A percentile compares a stretch with the other conserved stretches of the same genome.
Evolutionary conservation across 2,329 filamentous ascomycete species (phyloP).

Genomic region (Fusarium protoensiforme): DNA sequence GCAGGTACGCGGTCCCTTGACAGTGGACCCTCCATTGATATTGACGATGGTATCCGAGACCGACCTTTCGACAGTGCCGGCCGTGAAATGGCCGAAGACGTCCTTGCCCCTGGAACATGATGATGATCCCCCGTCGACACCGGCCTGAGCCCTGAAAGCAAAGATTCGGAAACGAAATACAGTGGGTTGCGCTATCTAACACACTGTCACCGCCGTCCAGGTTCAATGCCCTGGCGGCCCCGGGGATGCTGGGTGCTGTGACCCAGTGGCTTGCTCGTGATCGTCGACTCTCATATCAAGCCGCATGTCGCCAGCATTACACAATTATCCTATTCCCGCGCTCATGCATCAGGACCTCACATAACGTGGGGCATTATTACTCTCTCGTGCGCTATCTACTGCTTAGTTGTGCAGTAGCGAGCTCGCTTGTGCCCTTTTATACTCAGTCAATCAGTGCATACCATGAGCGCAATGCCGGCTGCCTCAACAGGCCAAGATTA

Average conservation of each 20-base stretch:
- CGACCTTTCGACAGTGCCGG: constrained; percentile 15
- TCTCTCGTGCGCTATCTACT: constrained; percentile 10
- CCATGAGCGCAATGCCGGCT: constrained; percentile 8
- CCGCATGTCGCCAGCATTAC: constrained; percentile 18
- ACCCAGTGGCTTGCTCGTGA: constrained; percentile 25
- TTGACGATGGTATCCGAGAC: constrained; percentile 10
- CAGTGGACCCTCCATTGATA: neutral
- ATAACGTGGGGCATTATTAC: constrained; percentile 30
- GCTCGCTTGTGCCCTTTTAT: constrained; percentile 6
- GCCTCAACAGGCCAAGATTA: constrained; percentile 22
- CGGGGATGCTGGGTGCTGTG: neutral
- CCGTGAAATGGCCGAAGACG: constrained; percentile 22
- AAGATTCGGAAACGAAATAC: constrained; percentile 22
- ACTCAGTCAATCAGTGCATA: neutral
- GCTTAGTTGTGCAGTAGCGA: constrained; percentile 24
- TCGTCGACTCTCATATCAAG: constrained; percentile 35
- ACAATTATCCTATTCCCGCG: constrained; percentile 17
- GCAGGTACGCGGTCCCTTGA: constrained; percentile 37
- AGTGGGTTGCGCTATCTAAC: constrained; percentile 11
- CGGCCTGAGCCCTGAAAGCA: constrained; percentile 7
- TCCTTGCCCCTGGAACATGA: neutral
- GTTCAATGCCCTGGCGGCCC: constrained; percentile 8
- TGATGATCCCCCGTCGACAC: constrained; percentile 3
- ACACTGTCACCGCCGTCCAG: constrained; percentile 24
- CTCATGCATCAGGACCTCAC: constrained; percentile 21